phyloP scores from a whole-genome alignment of 164 flowering plant genomes.

The Cinnamomum micranthum region DNA sequence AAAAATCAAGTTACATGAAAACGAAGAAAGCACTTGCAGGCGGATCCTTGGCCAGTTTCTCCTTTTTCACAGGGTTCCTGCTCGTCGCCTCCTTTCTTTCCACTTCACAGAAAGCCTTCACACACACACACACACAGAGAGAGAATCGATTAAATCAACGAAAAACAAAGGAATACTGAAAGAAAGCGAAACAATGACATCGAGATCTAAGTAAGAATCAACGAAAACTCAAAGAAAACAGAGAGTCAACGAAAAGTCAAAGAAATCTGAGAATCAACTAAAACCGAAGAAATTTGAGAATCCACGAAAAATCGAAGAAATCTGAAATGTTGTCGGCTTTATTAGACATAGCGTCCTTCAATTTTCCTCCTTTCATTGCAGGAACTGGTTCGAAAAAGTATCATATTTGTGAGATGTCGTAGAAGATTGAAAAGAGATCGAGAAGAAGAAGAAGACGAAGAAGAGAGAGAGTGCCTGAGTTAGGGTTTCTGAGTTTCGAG shows the following conservation, averaged over 20 bases:
- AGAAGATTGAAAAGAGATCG: not conserved
- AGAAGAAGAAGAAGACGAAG: not conserved
- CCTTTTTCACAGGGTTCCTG: constrained; percentile 38
- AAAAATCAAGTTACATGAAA: constrained; percentile 44
- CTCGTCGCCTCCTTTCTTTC: constrained; percentile 26
- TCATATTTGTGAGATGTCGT: constrained; percentile 1
- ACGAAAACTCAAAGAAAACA: too few relatives aligned
- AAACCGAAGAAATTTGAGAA: too few relatives aligned
- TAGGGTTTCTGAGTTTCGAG: constrained; percentile 9
- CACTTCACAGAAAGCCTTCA: constrained; percentile 52
- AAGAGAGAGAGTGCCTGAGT: not conserved
- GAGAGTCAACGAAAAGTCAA: not conserved
- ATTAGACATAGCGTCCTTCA: constrained; percentile 18
- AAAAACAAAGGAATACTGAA: not conserved
- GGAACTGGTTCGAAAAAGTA: constrained; percentile 11
- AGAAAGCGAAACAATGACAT: not conserved
- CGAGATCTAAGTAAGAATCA: not conserved
- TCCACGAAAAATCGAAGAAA: too few relatives aligned
- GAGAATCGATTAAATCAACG: not conserved
- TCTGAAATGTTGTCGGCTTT: constrained; percentile 16
- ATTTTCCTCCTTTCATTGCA: constrained; percentile 26
- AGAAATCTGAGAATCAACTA: too few relatives aligned
- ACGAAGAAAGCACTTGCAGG: constrained; percentile 84
- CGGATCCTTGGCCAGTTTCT: constrained; percentile 71
- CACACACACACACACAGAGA: not conserved